Evolutionary conservation across 768 basidiomycete genomes (phyloP).

Genomic region (Lactarius sanguifluus): DNA sequence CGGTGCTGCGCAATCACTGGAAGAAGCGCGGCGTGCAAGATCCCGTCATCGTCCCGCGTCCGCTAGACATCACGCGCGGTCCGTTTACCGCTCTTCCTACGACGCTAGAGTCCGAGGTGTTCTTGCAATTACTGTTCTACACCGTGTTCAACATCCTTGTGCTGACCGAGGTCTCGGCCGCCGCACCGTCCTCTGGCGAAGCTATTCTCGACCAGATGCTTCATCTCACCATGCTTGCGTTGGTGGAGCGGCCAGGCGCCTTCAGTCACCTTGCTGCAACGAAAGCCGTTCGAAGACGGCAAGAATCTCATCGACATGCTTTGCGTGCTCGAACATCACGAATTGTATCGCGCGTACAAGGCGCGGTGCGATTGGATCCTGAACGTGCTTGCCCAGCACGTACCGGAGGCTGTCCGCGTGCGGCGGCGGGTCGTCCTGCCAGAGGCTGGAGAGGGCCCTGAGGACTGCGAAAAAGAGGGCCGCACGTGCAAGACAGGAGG

Average conservation of each 20-base stretch:
- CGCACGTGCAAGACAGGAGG: conserved; percentile 87
- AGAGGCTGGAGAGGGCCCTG: conserved; percentile 47
- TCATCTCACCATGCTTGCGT: conserved; percentile 81
- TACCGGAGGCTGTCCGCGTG: conserved; percentile 55
- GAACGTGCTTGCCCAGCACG: conserved; percentile 52
- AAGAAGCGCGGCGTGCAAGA: conserved; percentile 65
- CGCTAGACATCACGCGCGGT: conserved; percentile 59
- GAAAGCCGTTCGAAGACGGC: conserved; percentile 56
- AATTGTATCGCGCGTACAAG: conserved; percentile 65
- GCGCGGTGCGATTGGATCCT: conserved; percentile 78
- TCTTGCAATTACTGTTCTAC: conserved; percentile 83
- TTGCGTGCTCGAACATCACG: conserved; percentile 75
- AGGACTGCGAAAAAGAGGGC: conserved; percentile 77
- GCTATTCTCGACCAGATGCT: conserved; percentile 87
- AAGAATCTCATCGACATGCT: conserved; percentile 70
- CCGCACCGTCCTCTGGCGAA: conserved; percentile 75
- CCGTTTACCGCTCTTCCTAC: conserved; percentile 68
- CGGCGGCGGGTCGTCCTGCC: conserved; percentile 47
- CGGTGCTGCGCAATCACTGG: conserved; percentile 61
- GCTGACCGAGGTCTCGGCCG: conserved; percentile 56
- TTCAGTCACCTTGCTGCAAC: conserved; percentile 61
- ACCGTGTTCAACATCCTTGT: conserved; percentile 72
- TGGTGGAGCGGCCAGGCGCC: conserved; percentile 63
- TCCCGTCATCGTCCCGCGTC: conserved; percentile 73
- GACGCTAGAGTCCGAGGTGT: conserved; percentile 65